phyloP scores from a whole-genome alignment of 352 stramenopile genomes.

The Globisporangium alternatum region DNA sequence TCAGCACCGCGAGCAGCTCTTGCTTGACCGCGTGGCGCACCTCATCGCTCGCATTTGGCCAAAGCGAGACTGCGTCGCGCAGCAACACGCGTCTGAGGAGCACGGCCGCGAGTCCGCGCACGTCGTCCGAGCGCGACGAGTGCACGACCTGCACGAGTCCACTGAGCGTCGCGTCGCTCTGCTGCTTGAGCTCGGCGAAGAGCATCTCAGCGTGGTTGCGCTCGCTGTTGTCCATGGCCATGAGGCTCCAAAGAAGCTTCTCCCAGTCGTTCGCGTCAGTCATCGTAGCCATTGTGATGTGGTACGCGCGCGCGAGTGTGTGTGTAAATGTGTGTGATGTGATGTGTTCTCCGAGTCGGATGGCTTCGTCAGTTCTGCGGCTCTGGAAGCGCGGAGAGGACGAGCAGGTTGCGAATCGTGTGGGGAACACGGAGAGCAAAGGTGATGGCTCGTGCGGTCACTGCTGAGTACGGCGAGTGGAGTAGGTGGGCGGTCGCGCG shows the following conservation, averaged over 20 bases:
- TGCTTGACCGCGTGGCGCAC: conserved; percentile 53
- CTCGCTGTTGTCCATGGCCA: conserved; percentile 68
- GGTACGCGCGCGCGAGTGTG: neutral
- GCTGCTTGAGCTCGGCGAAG: conserved; percentile 62
- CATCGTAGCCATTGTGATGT: conserved; percentile 22
- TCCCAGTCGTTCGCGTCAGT: conserved; percentile 46
- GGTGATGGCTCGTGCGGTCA: neutral
- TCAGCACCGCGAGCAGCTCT: conserved; percentile 62
- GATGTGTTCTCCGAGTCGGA: neutral
- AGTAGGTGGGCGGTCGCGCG: neutral
- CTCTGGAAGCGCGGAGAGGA: neutral
- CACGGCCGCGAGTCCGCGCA: conserved; percentile 70
- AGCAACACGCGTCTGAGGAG: conserved; percentile 75
- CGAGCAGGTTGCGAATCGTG: neutral
- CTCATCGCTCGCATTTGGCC: conserved; percentile 48
- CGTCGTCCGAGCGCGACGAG: conserved; percentile 54
- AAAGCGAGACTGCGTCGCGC: conserved; percentile 75
- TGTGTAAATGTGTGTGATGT: neutral
- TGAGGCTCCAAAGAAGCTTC: conserved; percentile 64
- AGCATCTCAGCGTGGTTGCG: conserved; percentile 62
- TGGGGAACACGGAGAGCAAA: neutral
- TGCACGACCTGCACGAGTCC: conserved; percentile 59
- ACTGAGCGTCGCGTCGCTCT: conserved; percentile 52
- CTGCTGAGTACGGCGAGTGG: neutral
- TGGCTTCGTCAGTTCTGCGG: neutral